Conservation (phyloP, 2,329 filamentous ascomycete species). For the Calonectria crousiana region DNA sequence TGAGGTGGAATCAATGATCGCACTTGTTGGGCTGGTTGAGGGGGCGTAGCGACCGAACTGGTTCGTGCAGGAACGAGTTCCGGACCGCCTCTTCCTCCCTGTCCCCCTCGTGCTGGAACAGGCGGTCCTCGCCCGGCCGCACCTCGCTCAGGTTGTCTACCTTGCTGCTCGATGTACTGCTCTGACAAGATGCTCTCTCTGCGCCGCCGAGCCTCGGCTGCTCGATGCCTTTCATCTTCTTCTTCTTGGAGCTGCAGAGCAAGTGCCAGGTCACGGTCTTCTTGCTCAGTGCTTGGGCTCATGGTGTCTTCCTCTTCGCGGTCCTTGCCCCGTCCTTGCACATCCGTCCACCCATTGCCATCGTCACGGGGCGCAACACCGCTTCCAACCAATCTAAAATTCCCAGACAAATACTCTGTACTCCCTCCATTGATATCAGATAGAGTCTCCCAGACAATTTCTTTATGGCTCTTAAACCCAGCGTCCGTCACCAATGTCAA, state of each 20-base stretch:
- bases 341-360: conserved; percentile 67
- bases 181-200: conserved; percentile 78
- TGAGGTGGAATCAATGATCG: conserved; percentile 57
- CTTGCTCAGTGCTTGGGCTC: conserved; percentile 69
- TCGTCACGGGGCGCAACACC: conserved; percentile 35
- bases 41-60: conserved; percentile 35
- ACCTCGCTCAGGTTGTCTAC: conserved; percentile 49
- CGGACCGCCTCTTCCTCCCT: conserved; percentile 14
- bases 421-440: conserved; percentile 87
- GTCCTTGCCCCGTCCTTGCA: conserved; percentile 53
- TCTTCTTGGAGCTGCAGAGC: conserved; percentile 95
- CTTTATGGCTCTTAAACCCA: conserved; percentile 87
- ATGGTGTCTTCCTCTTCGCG: conserved; percentile 44
- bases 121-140: conserved; percentile 14
- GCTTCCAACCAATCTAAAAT: conserved; percentile 86
- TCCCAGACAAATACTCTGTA: conserved; percentile 88
- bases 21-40: conserved; percentile 47
- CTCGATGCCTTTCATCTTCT: conserved; percentile 84
- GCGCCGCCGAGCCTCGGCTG: conserved; percentile 71
- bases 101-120: conserved; percentile 28
- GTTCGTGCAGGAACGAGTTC: conserved; percentile 40
- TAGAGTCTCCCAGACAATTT: conserved; percentile 96
- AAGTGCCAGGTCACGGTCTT: conserved; percentile 89
- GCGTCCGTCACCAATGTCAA: conserved; percentile 92
- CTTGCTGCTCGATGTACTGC: conserved; percentile 77